Percentiles rank a stretch among this genome's conserved stretches.
Evolutionary conservation across 2,329 filamentous ascomycete genomes (phyloP).

Genomic region (Fusarium anguioides): DNA sequence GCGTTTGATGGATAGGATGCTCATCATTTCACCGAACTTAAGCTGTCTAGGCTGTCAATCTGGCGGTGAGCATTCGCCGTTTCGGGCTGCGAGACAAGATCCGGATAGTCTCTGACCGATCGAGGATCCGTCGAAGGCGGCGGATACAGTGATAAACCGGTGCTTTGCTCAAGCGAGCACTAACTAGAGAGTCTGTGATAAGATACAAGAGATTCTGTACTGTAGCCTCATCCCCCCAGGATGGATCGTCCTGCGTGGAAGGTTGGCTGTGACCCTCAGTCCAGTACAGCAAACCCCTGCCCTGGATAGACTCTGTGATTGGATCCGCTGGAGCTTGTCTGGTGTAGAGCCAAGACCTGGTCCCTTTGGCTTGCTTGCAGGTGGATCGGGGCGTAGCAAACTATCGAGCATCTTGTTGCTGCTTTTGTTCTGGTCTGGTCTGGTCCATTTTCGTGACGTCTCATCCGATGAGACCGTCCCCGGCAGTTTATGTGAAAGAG

Average conservation of each 20-base stretch:
- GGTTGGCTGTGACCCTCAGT: conserved; percentile 34
- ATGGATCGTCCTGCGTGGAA: conserved; percentile 29
- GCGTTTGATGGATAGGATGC: conserved; percentile 30
- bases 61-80: conserved; percentile 43
- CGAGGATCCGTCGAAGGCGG: conserved; percentile 35
- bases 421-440: conserved; percentile 10
- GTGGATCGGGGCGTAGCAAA: conserved; percentile 42
- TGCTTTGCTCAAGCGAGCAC: conserved; percentile 28
- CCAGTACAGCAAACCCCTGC: conserved; percentile 26
- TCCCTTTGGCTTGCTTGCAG: conserved; percentile 40
- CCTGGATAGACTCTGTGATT: conserved; percentile 29
- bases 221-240: conserved; percentile 31
- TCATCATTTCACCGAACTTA: conserved; percentile 28
- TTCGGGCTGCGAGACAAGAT: conserved; percentile 20
- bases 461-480: conserved; percentile 22
- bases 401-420: conserved; percentile 21
- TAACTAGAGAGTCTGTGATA: conserved; percentile 21
- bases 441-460: conserved; percentile 34
- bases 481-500: conserved; percentile 24
- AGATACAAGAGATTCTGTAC: conserved; percentile 29
- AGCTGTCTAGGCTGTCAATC: conserved; percentile 21
- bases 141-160: conserved; percentile 20
- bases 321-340: conserved; percentile 29
- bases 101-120: conserved; percentile 36
- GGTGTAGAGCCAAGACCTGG: conserved; percentile 36